Evolutionary conservation across 345 rosid species (phyloP).

Genomic region (Gossypioides kirkii): DNA sequence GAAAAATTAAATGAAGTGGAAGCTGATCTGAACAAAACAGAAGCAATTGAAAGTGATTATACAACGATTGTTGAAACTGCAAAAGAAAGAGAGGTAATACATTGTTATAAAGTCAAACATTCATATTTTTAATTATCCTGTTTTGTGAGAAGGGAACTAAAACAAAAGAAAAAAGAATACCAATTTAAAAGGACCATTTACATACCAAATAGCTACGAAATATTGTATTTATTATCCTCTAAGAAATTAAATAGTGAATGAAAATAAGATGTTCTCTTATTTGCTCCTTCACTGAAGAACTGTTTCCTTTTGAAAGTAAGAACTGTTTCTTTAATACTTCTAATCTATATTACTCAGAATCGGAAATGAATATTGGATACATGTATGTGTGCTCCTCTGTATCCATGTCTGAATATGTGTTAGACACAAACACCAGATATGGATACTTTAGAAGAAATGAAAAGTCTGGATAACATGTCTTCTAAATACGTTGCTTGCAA

Average conservation of each 20-base stretch:
- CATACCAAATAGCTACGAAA: background rate
- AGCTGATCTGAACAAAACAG: slow-evolving; percentile 13
- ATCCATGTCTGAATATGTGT: too few relatives aligned
- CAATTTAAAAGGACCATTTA: background rate
- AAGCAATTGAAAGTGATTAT: slow-evolving; percentile 6
- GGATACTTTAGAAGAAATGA: background rate
- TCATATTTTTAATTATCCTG: background rate
- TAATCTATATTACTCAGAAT: background rate
- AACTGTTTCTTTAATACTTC: background rate
- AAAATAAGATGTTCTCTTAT: background rate
- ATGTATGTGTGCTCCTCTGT: background rate
- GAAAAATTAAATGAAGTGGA: slow-evolving; percentile 14
- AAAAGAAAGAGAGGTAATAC: slow-evolving; percentile 28
- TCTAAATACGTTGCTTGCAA: background rate
- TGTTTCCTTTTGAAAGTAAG: background rate
- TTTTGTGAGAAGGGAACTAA: background rate
- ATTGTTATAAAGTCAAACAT: background rate
- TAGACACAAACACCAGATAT: too few relatives aligned
- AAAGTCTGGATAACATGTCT: background rate
- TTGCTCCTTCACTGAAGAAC: slow-evolving; percentile 3
- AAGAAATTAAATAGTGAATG: background rate
- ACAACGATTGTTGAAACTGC: slow-evolving; percentile 5
- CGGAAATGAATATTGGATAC: background rate
- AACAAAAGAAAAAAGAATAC: background rate
- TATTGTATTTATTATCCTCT: background rate